These are phyloP conservation scores for Leccinum uliginosum DNA, from an alignment of 768 basidiomycete species.

Conservation along the genomic window DNA sequence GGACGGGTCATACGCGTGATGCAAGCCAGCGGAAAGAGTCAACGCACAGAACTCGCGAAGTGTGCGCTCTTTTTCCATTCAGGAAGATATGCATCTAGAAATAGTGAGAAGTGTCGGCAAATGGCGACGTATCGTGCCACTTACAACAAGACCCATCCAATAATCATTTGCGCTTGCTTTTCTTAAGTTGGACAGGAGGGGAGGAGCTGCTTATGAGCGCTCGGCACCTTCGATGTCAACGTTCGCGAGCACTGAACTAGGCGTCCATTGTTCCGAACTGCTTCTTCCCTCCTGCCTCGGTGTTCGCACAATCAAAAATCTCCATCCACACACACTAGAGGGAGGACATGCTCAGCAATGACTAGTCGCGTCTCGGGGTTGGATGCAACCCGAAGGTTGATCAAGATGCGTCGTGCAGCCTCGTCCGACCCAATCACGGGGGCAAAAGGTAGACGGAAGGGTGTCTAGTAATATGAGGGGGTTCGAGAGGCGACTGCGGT, in stretches of 20 bases:
- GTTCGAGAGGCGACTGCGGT: conserved; percentile 44
- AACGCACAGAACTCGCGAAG: conserved; percentile 57
- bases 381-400: conserved; percentile 39
- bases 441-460: conserved; percentile 62
- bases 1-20: conserved; percentile 51
- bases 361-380: conserved; percentile 51
- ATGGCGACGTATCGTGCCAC: conserved; percentile 1
- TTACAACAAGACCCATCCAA: conserved; percentile 65
- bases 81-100: conserved; percentile 64
- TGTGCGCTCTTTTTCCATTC: conserved; percentile 67
- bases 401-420: conserved; percentile 42
- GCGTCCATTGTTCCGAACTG: conserved; percentile 24
- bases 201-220: conserved; percentile 49
- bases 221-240: conserved; percentile 51
- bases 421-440: conserved; percentile 79
- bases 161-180: conserved; percentile 64
- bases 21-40: conserved; percentile 52
- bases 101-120: conserved; percentile 1
- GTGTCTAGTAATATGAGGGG: conserved; percentile 26
- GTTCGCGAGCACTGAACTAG: conserved; percentile 31
- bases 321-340: conserved; percentile 60
- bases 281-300: conserved; percentile 6
- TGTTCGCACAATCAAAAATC: conserved; percentile 10
- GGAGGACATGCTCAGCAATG: conserved; percentile 68
- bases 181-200: conserved; percentile 67